Evolutionary conservation across 2,329 filamentous ascomycete species (phyloP), one percentile per base, ranked within the genome.

Genomic region (Zymoseptoria brevis): DNA sequence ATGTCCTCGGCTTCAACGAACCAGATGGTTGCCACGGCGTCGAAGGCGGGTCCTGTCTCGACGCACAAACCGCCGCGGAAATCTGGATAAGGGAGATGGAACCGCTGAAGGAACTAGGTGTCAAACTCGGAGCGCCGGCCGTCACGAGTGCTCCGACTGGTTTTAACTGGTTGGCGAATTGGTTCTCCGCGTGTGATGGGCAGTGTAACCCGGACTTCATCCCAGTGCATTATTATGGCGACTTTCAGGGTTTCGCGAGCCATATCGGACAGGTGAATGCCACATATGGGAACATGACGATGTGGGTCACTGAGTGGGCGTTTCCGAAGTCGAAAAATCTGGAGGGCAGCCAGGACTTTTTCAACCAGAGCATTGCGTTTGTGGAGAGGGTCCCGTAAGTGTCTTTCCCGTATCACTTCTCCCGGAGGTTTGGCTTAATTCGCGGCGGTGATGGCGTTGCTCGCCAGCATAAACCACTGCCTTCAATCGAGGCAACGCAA

Each of bases 221-320:
- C 8, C 77, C 80, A 0, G 70, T 81, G 30, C 80, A 82, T 61
- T 82, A 74, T 73, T 82, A 82, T 57, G 87, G 88, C 19, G 81
- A 85, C 63, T 89, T 89, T 66, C 82, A 82, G 53, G 86, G 86
- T 0, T 71, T 90, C 62, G 84, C 86, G 2, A 85, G 81, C 62
- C 85, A 87, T 62, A 78, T 90, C 59, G 86, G 86, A 6, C 79
- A 83, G 62, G 80, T 84, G 52, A 76, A 79, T 53, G 79, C 75
- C 0, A 75, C 72, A 45, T 79, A 76, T 63, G 69, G 68, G 19
- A 74, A 84, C 77, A 69, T 73, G 74, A 79, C 81, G 3, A 83
- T 92, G 61, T 93, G 89, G 89, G 78, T 93, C 9, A 93, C 89
- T 24, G 89, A 94, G 73, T 91, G 87, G 71, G 88, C 86, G 45